Base-by-base conservation (phyloP, 306 rosid species). In the Cucurbita ficifolia region DNA sequence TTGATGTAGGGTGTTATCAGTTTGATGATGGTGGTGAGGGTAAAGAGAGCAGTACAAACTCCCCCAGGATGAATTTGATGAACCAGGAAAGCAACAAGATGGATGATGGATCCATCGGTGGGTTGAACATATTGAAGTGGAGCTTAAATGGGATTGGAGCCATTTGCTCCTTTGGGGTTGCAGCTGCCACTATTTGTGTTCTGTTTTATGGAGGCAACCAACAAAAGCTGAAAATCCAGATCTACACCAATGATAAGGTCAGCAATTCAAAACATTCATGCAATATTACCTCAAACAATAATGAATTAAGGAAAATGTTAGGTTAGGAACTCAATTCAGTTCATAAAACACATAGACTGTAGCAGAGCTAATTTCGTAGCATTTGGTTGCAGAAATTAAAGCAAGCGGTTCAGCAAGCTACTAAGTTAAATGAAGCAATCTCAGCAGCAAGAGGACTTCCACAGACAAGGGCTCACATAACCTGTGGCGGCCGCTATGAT, bases 71-170 rank as follows among this genome's bases (percentile, higher is more conserved):
- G 43, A 54, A 71, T 48, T 49, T 24, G 55, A 46, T 5, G 62
- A 38, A 43, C 55, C 42, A 73, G 77, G 40, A 79, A 57, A 57
- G 13, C 51, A 68, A 22, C 17, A 61, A 24, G 43, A 59, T 81
- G 6, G 36, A 52, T 69, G 81, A 54, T 38, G 83, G 70, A 46
- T 79, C 69, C 17, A 76, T 11, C 21, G 80, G 57, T 4, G 83
- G 82, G 35, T 78, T 83, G 21, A 87, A 84, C 55, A 62, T 90
- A 2, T 86, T 92, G 87, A 92, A 87, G 70, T 83, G 88, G 86
- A 82, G 96, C 67, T 68, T 87, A 17, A 83, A 81, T 40, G 98
- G 98, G 45, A 72, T 93, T 74, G 96, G 98, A 65, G 98, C 96
- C 39, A 93, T 90, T 24, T 93, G 93, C 73, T 86, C 98, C 9